Evolutionary conservation across 2,329 filamentous ascomycete genomes (phyloP).

Genomic region (Pleomassaria siparia): DNA sequence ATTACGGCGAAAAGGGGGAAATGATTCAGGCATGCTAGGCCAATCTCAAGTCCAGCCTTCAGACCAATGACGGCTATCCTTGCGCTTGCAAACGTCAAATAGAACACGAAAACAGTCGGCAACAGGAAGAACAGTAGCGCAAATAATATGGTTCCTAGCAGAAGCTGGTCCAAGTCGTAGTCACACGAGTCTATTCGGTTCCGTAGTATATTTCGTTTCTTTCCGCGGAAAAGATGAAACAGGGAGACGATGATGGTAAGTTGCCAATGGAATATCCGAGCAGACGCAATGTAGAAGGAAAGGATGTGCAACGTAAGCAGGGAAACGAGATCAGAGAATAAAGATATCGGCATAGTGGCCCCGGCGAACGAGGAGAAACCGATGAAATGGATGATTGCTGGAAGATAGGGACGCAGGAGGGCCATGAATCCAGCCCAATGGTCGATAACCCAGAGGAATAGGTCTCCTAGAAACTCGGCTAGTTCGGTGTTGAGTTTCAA

Average conservation of each 20-base stretch:
- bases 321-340: conserved; percentile 92
- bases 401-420: conserved; percentile 76
- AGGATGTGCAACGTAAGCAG: conserved; percentile 94
- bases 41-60: conserved; percentile 88
- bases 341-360: conserved; percentile 92
- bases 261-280: conserved; percentile 98
- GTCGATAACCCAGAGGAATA: conserved; percentile 98
- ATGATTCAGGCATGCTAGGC: conserved; percentile 92
- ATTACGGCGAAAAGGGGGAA: conserved; percentile 97
- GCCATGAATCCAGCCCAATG: conserved; percentile 89
- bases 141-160: conserved; percentile 95
- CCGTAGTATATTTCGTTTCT: conserved; percentile 94
- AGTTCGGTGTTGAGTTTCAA: conserved; percentile 94
- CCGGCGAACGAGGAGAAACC: conserved; percentile 94
- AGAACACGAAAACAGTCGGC: conserved; percentile 94
- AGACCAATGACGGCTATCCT: conserved; percentile 93
- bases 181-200: conserved; percentile 99
- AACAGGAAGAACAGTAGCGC: conserved; percentile 93
- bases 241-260: conserved; percentile 93
- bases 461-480: conserved; percentile 87
- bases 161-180: conserved; percentile 94
- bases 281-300: conserved; percentile 95
- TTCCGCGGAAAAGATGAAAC: conserved; percentile 98
- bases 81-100: conserved; percentile 91
- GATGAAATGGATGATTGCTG: conserved; percentile 85